Base-by-base conservation (phyloP, 2,329 filamentous ascomycete species). In the Neodidymelliopsis sp. region DNA sequence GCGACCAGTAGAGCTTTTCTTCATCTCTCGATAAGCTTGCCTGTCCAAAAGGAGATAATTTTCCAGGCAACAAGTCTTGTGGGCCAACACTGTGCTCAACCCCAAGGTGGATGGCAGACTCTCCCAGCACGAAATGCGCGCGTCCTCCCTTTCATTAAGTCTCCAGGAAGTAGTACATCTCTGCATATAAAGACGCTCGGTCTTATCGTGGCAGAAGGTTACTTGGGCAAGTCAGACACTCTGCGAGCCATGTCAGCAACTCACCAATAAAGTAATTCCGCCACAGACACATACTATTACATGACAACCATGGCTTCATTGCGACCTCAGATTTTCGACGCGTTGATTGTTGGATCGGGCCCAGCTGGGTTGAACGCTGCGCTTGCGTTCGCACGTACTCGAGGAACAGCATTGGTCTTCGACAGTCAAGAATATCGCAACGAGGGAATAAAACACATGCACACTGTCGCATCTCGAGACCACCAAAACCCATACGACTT, bases 311-410 rank as follows among this genome's bases (percentile, higher is more conserved):
- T 61, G 56, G 10, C 51, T 4, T 37, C 37, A n/a, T 8, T 39
- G 2, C 60, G 53, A 13, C 63, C 63, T 28, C 44, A 54, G 25
- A 55, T 66, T 33, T 52, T 67, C 33, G 67, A 71, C 31, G 52
- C 53, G 16, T 55, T 72, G 22, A 66, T 72, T 38, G 53, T 71
- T 11, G 78, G 77, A 36, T 72, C 62, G 20, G 77, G 78, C 1
- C 78, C 77, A 6, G 76, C 76, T 1, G 78, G 78, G 6, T 69
- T 81, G 3, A 62, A 75, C 1, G 69, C 70, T 1, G 75, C 75
- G 0, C 57, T 73, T 1, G 61, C 62, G 0, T 69, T 78, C 2
- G 72, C 73, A 12, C 74, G 77, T 19, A 67, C 69, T 11, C 65
- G 68, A 2, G 67, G 72, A 43, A 75, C 69, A 11, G 70, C 69